Evolutionary conservation across 352 stramenopile species (phyloP).

Genomic region (Globisporangium alternatum): DNA sequence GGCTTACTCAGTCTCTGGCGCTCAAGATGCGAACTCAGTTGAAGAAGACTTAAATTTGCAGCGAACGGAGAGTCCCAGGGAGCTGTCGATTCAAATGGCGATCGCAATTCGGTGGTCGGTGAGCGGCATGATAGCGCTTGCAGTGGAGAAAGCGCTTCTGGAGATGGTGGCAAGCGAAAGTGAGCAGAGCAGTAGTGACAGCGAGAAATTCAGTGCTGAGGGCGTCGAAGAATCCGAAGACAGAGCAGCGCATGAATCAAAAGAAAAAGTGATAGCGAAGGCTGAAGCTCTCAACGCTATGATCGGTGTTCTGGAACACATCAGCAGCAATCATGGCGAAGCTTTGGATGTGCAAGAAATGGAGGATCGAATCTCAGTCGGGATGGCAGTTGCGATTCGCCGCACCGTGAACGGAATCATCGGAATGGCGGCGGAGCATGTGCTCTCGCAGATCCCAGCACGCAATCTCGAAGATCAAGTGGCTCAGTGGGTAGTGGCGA

Average conservation of each 20-base stretch:
- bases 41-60: background rate
- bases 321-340: background rate
- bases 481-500: background rate
- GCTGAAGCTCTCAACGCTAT: background rate
- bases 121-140: conserved; percentile 38
- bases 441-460: conserved; percentile 17
- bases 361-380: conserved; percentile 21
- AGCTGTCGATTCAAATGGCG: conserved; percentile 38
- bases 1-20: background rate
- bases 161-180: conserved; percentile 8
- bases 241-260: conserved; percentile 2
- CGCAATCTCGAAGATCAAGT: conserved; percentile 15
- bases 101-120: conserved; percentile 44
- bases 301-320: background rate
- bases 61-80: conserved; percentile 3
- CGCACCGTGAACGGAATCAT: conserved; percentile 32
- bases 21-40: background rate
- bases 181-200: background rate
- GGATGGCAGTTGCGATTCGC: conserved; percentile 28
- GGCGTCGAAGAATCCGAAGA: background rate
- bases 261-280: background rate
- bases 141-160: conserved; percentile 31
- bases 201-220: background rate
- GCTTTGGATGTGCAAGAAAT: background rate
- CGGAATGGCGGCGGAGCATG: conserved; percentile 16